Percentiles rank a stretch among this genome's conserved stretches.
phyloP scores from a whole-genome alignment of 2,329 filamentous ascomycete species.

The Aschersonia sp. region DNA sequence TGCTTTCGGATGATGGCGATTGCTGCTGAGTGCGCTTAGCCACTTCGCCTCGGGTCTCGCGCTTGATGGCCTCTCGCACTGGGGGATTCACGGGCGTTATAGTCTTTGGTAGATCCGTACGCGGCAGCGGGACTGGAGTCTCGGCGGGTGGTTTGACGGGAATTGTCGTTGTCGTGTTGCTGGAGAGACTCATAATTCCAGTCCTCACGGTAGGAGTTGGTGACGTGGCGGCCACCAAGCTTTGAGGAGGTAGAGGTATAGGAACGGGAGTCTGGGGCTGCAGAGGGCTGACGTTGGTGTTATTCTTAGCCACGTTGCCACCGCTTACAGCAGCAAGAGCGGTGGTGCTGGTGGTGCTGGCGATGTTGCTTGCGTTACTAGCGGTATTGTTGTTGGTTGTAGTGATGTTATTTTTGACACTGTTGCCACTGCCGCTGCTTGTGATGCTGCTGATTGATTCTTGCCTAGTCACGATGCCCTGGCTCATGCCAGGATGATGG shows the following conservation, averaged over 20 bases:
- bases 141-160: conserved; percentile 18
- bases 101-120: conserved; percentile 17
- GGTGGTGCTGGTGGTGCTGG: conserved; percentile 3
- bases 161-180: conserved; percentile 12
- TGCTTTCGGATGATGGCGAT: conserved; percentile 7
- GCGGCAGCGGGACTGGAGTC: conserved; percentile 22
- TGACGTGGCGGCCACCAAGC: conserved; percentile 13
- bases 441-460: conserved; percentile 9
- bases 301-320: conserved; percentile 7
- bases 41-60: conserved; percentile 30
- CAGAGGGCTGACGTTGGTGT: neutral
- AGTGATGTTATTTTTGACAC: conserved; percentile 7
- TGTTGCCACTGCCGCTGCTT: conserved; percentile 7
- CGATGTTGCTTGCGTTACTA: no score
- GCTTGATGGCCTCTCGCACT: conserved; percentile 17
- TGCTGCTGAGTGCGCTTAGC: conserved; percentile 26
- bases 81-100: conserved; percentile 15
- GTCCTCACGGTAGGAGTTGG: conserved; percentile 13
- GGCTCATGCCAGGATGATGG: conserved; percentile 16
- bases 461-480: conserved; percentile 13
- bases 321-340: neutral
- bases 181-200: neutral
- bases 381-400: neutral
- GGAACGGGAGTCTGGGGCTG: conserved; percentile 25
- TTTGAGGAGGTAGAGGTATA: conserved; percentile 18